Evolutionary conservation across 2,329 filamentous ascomycete genomes (phyloP).

Genomic region (Phaeosphaeria sp.): DNA sequence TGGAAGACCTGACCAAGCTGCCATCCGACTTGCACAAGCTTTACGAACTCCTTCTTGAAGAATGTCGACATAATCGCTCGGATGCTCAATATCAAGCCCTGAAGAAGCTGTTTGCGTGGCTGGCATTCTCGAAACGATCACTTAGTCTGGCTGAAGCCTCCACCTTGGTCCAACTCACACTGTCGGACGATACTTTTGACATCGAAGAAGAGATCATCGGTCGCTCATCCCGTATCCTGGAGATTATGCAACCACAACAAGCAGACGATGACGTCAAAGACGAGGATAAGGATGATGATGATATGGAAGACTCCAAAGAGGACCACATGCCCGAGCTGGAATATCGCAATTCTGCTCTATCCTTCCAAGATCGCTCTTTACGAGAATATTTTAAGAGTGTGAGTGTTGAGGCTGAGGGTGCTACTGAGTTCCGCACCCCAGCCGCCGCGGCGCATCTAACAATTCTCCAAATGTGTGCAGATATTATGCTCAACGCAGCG

Average conservation of each 20-base stretch:
- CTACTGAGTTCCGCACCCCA: constrained; percentile 6
- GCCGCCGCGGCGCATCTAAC: constrained; percentile 23
- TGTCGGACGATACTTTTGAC: constrained; percentile 17
- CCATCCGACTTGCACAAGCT: constrained; percentile 14
- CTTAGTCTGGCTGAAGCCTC: constrained; percentile 25
- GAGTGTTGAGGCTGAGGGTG: constrained; percentile 13
- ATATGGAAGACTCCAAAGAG: constrained; percentile 4
- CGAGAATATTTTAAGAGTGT: constrained; percentile 28
- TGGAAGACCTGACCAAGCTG: constrained; percentile 37
- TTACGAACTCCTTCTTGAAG: constrained; percentile 21
- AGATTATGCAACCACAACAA: constrained; percentile 14
- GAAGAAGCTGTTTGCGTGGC: constrained; percentile 29
- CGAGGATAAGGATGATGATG: constrained; percentile 16
- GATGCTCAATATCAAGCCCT: constrained; percentile 23
- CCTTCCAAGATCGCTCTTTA: constrained; percentile 30
- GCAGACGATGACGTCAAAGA: constrained; percentile 13
- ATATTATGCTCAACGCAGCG: constrained; percentile 6
- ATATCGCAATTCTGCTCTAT: constrained; percentile 14
- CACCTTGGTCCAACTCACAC: constrained; percentile 14
- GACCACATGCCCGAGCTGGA: constrained; percentile 5
- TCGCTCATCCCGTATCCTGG: constrained; percentile 25
- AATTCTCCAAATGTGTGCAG: constrained; percentile 20
- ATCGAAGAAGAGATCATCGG: constrained; percentile 22
- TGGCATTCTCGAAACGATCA: constrained; percentile 26
- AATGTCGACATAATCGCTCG: constrained; percentile 22